A percentile compares a stretch with the other conserved stretches of the same genome.
These are phyloP conservation scores for Nemophila menziesii DNA, from an alignment of 257 asterid species.

Conservation along the genomic window DNA sequence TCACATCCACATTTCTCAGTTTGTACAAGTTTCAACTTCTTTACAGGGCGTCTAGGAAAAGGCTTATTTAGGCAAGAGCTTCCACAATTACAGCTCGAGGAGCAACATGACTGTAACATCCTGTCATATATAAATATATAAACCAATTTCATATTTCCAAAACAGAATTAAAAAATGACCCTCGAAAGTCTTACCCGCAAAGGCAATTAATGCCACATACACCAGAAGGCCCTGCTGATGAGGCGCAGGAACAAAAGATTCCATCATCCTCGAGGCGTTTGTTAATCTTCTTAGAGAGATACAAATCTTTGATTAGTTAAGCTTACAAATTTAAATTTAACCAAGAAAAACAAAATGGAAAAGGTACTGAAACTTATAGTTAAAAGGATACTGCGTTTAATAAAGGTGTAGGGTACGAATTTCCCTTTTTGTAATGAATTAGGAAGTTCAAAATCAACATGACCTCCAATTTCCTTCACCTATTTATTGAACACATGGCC, in stretches of 20 bases:
- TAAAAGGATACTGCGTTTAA: slow-evolving; percentile 85
- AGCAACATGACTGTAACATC: slow-evolving; percentile 81
- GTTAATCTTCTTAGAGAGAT: slow-evolving; percentile 69
- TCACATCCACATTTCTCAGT: too few relatives aligned
- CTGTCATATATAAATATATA: slow-evolving; percentile 29
- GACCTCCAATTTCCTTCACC: slow-evolving; percentile 54
- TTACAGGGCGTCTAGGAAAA: slow-evolving; percentile 72
- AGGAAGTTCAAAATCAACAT: slow-evolving; percentile 85
- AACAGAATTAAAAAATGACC: background rate
- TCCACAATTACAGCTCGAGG: slow-evolving; percentile 85
- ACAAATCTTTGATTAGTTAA: slow-evolving; percentile 57
- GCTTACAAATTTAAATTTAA: slow-evolving; percentile 18
- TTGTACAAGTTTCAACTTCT: slow-evolving; percentile 83
- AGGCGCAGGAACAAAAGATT: slow-evolving; percentile 79
- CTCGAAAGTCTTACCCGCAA: slow-evolving; percentile 59
- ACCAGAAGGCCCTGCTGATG: slow-evolving; percentile 50
- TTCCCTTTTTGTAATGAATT: slow-evolving; percentile 56
- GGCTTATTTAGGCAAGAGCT: slow-evolving; percentile 77
- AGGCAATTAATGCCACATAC: slow-evolving; percentile 82
- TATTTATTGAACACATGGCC: slow-evolving; percentile 52
- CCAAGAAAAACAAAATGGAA: too few relatives aligned
- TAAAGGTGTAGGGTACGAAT: slow-evolving; percentile 47
- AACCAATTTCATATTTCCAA: background rate
- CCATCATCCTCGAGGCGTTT: slow-evolving; percentile 77
- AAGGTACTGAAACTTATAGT: background rate